These are phyloP conservation scores for Fraxinus floribunda DNA, from an alignment of 305 asterid species.

Conservation along the genomic window DNA sequence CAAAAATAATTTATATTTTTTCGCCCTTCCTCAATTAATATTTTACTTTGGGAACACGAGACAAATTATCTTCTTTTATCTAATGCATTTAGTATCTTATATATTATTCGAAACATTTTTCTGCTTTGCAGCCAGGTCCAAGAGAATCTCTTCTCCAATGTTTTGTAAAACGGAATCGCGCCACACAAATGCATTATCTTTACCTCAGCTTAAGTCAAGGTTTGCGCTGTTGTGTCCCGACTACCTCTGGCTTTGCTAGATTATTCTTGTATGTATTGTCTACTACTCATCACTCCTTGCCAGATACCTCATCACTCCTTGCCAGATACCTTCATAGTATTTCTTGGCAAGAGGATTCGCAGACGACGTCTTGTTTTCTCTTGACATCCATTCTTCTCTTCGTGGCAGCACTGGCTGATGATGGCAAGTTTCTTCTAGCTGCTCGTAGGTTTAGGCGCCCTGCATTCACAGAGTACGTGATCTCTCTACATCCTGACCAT, in stretches of 20 bases:
- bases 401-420: slow-evolving; percentile 76
- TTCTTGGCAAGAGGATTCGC: neutral
- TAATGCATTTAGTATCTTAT: neutral
- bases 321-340: neutral
- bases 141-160: slow-evolving; percentile 76
- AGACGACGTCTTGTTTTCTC: neutral
- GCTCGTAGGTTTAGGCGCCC: slow-evolving; percentile 79
- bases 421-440: slow-evolving; percentile 91
- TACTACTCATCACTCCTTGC: neutral
- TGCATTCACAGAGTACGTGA: slow-evolving; percentile 77
- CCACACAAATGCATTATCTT: slow-evolving; percentile 70
- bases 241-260: neutral
- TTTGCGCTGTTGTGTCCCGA: slow-evolving; percentile 24
- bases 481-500: slow-evolving; percentile 67
- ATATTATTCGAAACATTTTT: slow-evolving; percentile 1
- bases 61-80: neutral
- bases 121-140: slow-evolving; percentile 87
- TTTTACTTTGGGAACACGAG: neutral
- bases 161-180: slow-evolving; percentile 74
- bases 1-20: neutral
- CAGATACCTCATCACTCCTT: neutral
- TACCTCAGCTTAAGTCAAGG: slow-evolving; percentile 80
- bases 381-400: slow-evolving; percentile 23
- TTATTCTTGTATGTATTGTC: neutral
- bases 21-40: neutral